Base-by-base conservation (phyloP, 78 protist species). In the Pigoraptor vietnamica region DNA sequence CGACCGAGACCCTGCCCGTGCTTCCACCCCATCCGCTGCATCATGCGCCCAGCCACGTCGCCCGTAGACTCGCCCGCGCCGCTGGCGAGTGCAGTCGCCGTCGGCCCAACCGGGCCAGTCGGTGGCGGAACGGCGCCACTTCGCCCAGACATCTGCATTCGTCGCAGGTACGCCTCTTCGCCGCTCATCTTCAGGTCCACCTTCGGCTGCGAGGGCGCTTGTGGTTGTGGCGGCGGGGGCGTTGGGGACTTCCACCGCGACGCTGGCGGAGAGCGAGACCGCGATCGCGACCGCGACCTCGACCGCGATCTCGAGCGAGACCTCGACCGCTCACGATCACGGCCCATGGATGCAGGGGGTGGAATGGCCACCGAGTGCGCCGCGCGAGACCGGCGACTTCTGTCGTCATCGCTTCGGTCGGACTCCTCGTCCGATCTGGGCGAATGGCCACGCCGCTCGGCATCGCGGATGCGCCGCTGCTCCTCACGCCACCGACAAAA, bases 11-110 rank as follows among this genome's bases (percentile, higher is more conserved):
- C 88, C 38, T 83, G 88, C 23, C 88, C 88, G 88, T 10, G 23
- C 39, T 83, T 83, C 88, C 88, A 83, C 24, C 88, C 88, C 88
- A 83, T 83, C 88, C 33, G 1, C 2, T 34, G 39, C 88, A 83
- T 83, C 88, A 83, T 83, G 19, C 88, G 88, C 88, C 33, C n/a
- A 2, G 38, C 88, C 21, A 79, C 84, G 14, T 14, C 32, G 21
- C n/a, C 84, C 34, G 23, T 25, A 21, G n/a, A 21, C 10, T 14
- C n/a, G 84, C 34, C 32, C 9, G 84, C 84, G 84, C 9, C 1
- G 14, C 34, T 2, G 14, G 35, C 84, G 32, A 2, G 35, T 14
- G 35, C 84, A 25, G 34, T 79, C 32, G 84, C 10, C 84, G 84
- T 79, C n/a, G 84, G 67, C 67, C 29, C 67, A 48, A 14, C 14